A percentile compares a stretch with the other conserved stretches of the same genome.
phyloP scores from a whole-genome alignment of 2,329 filamentous ascomycete genomes.

The Curvularia sp. region DNA sequence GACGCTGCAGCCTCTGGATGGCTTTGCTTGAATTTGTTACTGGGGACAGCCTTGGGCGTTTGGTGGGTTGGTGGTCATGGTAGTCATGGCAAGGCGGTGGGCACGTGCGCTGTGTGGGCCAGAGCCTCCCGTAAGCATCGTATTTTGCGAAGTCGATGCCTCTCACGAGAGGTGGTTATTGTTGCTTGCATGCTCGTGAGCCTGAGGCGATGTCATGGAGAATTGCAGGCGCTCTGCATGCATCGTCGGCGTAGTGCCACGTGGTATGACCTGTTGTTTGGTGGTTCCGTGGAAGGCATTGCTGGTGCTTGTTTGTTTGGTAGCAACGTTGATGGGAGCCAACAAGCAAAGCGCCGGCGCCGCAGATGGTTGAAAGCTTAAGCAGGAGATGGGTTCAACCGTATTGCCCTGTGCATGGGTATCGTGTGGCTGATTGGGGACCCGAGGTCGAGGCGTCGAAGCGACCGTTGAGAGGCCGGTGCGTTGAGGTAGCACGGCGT shows the following conservation, averaged over 20 bases:
- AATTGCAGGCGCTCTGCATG: background rate
- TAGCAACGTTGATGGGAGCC: too few relatives aligned
- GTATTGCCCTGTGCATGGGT: too few relatives aligned
- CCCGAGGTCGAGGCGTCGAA: constrained; percentile 8
- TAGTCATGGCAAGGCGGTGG: background rate
- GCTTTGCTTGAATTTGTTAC: constrained; percentile 9
- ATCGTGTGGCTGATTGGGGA: constrained; percentile 3
- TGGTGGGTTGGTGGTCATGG: background rate
- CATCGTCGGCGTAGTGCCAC: background rate
- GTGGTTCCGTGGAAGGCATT: too few relatives aligned
- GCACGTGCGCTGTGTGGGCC: background rate
- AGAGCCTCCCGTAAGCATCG: background rate
- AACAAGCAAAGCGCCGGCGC: too few relatives aligned
- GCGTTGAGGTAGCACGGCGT: constrained; percentile 7
- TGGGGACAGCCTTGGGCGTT: background rate
- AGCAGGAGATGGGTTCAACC: background rate
- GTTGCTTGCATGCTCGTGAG: background rate
- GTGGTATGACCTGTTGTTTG: too few relatives aligned
- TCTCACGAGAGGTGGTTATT: background rate
- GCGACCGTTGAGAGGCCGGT: constrained; percentile 17
- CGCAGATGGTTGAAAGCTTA: background rate
- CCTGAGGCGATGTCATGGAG: background rate
- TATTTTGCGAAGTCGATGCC: background rate
- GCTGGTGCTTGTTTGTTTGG: too few relatives aligned
- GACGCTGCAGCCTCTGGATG: constrained; percentile 9